A percentile compares a stretch with the other conserved stretches of the same genome.
Evolutionary conservation across 1,284 basidiomycete species (phyloP).

Genomic region (Xerocomus minutiporus): DNA sequence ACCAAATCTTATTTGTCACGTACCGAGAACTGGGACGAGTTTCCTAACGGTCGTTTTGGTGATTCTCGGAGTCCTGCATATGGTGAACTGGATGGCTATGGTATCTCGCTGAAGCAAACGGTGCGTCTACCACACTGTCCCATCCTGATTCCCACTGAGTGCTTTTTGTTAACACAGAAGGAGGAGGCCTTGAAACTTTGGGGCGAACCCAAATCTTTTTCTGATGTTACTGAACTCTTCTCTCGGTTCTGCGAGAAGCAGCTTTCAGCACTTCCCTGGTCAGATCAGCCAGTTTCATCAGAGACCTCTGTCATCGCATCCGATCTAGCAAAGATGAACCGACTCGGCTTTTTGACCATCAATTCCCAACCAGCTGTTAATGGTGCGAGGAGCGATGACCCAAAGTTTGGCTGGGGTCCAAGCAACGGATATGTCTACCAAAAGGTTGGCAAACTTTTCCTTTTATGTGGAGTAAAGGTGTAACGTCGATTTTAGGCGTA

Average conservation of each 20-base stretch:
- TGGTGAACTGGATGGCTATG: conserved; percentile 95
- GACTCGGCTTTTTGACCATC: conserved; percentile 92
- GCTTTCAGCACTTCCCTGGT: conserved; percentile 87
- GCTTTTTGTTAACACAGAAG: conserved; percentile 43
- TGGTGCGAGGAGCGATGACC: conserved; percentile 83
- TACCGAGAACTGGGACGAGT: conserved; percentile 98
- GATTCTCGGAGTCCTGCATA: conserved; percentile 96
- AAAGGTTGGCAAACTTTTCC: conserved; percentile 58
- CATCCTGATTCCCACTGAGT: conserved; percentile 4
- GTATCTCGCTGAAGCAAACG: conserved; percentile 79
- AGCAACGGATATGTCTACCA: conserved; percentile 95
- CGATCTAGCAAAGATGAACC: conserved; percentile 82
- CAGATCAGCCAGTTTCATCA: conserved; percentile 79
- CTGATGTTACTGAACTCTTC: conserved; percentile 75
- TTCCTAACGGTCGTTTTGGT: conserved; percentile 97
- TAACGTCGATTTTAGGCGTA: conserved; percentile 65
- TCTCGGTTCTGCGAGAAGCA: conserved; percentile 72
- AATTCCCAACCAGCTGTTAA: conserved; percentile 98
- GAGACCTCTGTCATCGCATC: conserved; percentile 84
- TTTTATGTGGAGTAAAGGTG: not conserved
- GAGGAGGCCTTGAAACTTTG: conserved; percentile 84
- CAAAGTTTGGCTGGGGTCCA: conserved; percentile 92
- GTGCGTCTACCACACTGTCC: conserved; percentile 39
- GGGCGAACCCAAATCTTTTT: conserved; percentile 72
- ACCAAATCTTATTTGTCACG: conserved; percentile 88